phyloP scores from a whole-genome alignment of 1,284 basidiomycete genomes.

The Dichomitus squalens region DNA sequence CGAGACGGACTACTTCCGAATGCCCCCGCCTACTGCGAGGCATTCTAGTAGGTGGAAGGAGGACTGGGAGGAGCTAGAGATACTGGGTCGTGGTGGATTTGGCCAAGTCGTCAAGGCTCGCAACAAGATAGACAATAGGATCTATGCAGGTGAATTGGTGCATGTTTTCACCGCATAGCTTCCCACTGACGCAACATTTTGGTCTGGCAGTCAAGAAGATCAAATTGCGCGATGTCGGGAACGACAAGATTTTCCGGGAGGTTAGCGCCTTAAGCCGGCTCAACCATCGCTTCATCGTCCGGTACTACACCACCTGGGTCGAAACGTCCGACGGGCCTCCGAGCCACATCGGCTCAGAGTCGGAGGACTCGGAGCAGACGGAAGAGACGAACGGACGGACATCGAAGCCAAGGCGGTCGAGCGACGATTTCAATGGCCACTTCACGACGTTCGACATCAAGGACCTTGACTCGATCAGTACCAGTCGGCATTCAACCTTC shows the following conservation, averaged over 20 bases:
- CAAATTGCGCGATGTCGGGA: constrained; percentile 76
- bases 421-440: constrained; percentile 37
- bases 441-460: constrained; percentile 58
- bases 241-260: constrained; percentile 91
- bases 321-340: constrained; percentile 61
- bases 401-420: constrained; percentile 45
- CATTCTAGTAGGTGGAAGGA: constrained; percentile 79
- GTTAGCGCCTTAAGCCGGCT: constrained; percentile 88
- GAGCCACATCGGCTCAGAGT: constrained; percentile 47
- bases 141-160: constrained; percentile 60
- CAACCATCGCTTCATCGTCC: constrained; percentile 89
- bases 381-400: constrained; percentile 50
- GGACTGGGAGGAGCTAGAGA: constrained; percentile 82
- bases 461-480: constrained; percentile 51
- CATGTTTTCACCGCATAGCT: constrained; percentile 25
- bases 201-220: constrained; percentile 90
- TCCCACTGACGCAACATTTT: neutral
- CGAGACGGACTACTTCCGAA: constrained; percentile 60
- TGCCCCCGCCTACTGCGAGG: constrained; percentile 42
- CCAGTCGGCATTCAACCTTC: constrained; percentile 59
- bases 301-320: constrained; percentile 87
- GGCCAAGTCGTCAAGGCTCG: constrained; percentile 93
- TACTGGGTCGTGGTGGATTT: constrained; percentile 90
- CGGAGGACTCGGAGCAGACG: constrained; percentile 36
- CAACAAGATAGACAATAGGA: constrained; percentile 77